Base-by-base conservation (phyloP, 1,284 basidiomycete species). In the Ustanciosporium gigantosporum region DNA sequence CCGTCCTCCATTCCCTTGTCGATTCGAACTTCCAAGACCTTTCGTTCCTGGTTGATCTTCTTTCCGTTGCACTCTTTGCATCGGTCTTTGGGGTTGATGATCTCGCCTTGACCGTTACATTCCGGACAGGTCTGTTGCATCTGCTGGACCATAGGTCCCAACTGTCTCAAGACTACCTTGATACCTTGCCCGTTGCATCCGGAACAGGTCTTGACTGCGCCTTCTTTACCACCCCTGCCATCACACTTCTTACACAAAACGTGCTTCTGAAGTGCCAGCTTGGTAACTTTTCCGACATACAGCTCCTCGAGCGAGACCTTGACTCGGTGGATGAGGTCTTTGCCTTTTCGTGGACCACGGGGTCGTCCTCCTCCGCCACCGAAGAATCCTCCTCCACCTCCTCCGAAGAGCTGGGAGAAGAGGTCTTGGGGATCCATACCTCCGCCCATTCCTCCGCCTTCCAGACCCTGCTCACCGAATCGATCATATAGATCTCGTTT, bases 61-160 rank as follows among this genome's bases (percentile, higher is more conserved):
- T 95, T 95, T 67, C 93, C 95, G 79, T 89, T 89, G 84, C 95
- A 99, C 35, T 81, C 82, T 80, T 87, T 86, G 85, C 95, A 99
- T 66, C 88, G 85, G 82, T 98, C 92, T 81, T 94, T 97, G 48
- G 83, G 79, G 80, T 92, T 91, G 82, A 98, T 95, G 72, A 90
- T 84, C 81, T 98, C 94, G 65, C 95, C 95, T 19, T 86, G 84
- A 25, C 91, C 95, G 43, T 83, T 84, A 80, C 95, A 99, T 25
- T 96, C 93, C 76, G 88, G 86, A 82, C 95, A 99, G 41, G 87
- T 84, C 66, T 91, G 89, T 79, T 98, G 95, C 74, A 98, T 90
- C 81, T 99, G 95, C 81, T 99, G 95, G 71, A 99, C 91, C 95
- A 99, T 99, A 15, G 95, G 95, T 27, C 95, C 95, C 85, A 95